Evolutionary conservation across 2,329 filamentous ascomycete species (phyloP).

Genomic region (Fusarium sp.): DNA sequence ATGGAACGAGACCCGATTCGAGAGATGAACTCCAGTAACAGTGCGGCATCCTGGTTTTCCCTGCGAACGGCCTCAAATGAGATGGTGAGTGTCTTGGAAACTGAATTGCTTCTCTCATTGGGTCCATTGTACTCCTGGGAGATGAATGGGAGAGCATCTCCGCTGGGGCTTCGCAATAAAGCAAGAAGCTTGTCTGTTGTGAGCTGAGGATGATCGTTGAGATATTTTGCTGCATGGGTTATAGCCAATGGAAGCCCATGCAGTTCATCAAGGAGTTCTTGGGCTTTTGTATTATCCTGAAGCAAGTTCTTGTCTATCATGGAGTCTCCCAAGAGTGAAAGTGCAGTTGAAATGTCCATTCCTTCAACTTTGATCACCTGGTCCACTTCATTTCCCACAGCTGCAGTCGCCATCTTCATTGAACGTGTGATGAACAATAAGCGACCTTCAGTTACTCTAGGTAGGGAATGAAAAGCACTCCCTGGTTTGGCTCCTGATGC

Average conservation of each 20-base stretch:
- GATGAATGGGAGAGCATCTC: neutral
- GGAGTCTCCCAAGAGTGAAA: neutral
- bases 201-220: neutral
- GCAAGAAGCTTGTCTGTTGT: neutral
- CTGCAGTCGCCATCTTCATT: neutral
- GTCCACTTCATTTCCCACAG: neutral
- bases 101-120: neutral
- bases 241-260: neutral
- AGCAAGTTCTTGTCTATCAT: neutral
- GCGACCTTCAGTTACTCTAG: rapidly evolving
- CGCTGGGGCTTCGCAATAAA: neutral
- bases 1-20: neutral
- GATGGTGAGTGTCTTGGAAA: neutral
- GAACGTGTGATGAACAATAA: neutral
- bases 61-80: neutral
- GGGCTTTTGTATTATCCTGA: rapidly evolving
- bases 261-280: rapidly evolving
- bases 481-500: rapidly evolving
- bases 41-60: rapidly evolving
- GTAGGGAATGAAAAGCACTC: neutral
- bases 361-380: neutral
- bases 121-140: too few relatives aligned
- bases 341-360: rapidly evolving
- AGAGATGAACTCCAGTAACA: neutral
- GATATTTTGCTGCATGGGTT: neutral